A percentile compares a stretch with the other conserved stretches of the same genome.
phyloP scores from a whole-genome alignment of 768 basidiomycete genomes.

The Lentinula edodes region DNA sequence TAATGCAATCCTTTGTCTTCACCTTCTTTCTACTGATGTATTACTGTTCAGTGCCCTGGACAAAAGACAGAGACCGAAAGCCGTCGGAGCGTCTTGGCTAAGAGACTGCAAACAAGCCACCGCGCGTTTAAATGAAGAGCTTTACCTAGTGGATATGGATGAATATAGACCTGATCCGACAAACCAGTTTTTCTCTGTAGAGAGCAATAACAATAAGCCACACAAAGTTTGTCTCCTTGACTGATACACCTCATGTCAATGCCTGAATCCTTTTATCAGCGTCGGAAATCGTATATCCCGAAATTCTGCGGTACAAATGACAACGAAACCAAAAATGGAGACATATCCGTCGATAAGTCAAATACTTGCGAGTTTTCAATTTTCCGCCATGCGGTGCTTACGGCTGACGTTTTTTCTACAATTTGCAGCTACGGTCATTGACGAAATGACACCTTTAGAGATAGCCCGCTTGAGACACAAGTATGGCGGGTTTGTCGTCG shows the following conservation, averaged over 20 bases:
- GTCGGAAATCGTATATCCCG: constrained; percentile 70
- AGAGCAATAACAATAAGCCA: background rate
- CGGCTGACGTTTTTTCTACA: constrained; percentile 6
- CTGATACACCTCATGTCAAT: background rate
- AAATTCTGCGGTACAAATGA: constrained; percentile 31
- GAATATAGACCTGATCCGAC: constrained; percentile 51
- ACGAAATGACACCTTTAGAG: constrained; percentile 65
- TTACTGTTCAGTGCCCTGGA: constrained; percentile 41
- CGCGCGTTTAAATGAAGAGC: constrained; percentile 54
- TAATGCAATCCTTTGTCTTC: constrained; percentile 1
- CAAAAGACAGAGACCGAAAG: constrained; percentile 59
- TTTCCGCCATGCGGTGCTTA: constrained; percentile 10
- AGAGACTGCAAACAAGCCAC: constrained; percentile 77
- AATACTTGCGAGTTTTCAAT: constrained; percentile 30
- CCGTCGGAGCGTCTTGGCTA: constrained; percentile 87
- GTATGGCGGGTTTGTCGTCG: background rate
- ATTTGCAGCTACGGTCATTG: constrained; percentile 36
- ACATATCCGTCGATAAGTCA: constrained; percentile 40
- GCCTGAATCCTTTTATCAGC: constrained; percentile 30
- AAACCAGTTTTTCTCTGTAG: background rate
- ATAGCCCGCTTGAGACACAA: constrained; percentile 46
- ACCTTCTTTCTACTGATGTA: background rate
- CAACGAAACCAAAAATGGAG: constrained; percentile 25
- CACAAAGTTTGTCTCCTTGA: constrained; percentile 47
- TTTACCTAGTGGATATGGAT: constrained; percentile 64